Evolutionary conservation across 1,284 basidiomycete genomes (phyloP).

Genomic region (Ganoderma lucidum): DNA sequence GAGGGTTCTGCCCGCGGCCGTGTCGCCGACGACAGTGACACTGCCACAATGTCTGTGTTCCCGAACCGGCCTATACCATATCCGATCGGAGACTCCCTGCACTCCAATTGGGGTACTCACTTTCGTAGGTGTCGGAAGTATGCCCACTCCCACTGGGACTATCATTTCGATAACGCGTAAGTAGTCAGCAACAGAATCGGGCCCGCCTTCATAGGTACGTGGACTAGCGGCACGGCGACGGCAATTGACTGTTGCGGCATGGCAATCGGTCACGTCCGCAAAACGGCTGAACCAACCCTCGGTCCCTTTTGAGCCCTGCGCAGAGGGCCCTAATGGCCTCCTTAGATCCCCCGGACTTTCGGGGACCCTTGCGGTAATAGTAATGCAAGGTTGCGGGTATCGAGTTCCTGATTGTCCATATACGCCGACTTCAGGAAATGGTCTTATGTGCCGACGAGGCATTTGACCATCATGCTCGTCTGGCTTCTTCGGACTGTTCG

Average conservation of each 20-base stretch:
- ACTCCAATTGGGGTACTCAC: neutral
- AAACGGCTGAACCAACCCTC: too few species aligned
- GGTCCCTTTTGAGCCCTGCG: conserved; percentile 1
- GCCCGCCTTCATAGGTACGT: too few species aligned
- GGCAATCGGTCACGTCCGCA: too few species aligned
- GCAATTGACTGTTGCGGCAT: too few species aligned
- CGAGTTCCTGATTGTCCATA: neutral
- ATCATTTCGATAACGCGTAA: neutral
- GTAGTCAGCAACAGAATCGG: neutral
- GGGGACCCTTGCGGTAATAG: conserved; percentile 7
- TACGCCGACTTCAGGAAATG: neutral
- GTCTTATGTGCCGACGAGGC: neutral
- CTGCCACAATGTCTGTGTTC: neutral
- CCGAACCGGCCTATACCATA: neutral
- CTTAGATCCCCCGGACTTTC: conserved; percentile 21
- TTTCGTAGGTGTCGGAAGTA: neutral
- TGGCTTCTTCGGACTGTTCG: neutral
- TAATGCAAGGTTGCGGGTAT: neutral
- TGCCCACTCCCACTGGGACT: neutral
- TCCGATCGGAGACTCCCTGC: neutral
- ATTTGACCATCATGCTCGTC: neutral
- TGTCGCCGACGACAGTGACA: neutral
- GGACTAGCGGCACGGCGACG: too few species aligned
- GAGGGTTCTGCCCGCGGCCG: too few species aligned
- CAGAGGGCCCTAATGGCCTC: conserved; percentile 27